These are phyloP conservation scores for Sicyos baderoa DNA, from an alignment of 306 rosid species.

Conservation along the genomic window DNA sequence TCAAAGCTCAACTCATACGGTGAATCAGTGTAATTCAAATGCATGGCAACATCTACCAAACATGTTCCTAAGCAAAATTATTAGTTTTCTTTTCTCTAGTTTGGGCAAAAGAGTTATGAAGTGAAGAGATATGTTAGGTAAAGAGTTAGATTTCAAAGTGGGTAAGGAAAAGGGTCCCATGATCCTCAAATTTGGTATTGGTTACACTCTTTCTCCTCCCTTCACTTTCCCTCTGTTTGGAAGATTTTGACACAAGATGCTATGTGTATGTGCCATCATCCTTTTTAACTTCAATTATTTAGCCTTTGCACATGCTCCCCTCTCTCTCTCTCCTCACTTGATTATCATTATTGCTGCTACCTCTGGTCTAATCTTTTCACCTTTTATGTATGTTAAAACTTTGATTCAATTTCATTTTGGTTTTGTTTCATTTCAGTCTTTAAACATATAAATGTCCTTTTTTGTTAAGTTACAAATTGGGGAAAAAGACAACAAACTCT, in stretches of 20 bases:
- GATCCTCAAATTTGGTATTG: constrained; percentile 19
- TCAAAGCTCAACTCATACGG: too few relatives aligned
- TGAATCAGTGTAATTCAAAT: too few relatives aligned
- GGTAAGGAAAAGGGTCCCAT: constrained; percentile 26
- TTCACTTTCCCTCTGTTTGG: constrained; percentile 13
- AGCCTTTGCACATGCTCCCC: constrained; percentile 47
- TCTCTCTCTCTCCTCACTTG: constrained; percentile 21
- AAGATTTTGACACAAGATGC: constrained; percentile 49
- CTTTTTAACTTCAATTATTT: constrained; percentile 49
- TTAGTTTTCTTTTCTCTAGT: too few relatives aligned
- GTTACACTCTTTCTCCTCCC: constrained; percentile 27
- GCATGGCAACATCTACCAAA: too few relatives aligned
- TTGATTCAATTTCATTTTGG: too few relatives aligned
- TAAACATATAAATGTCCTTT: too few relatives aligned
- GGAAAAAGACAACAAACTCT: too few relatives aligned
- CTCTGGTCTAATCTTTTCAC: constrained; percentile 26
- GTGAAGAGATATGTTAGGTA: constrained; percentile 23
- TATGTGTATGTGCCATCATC: constrained; percentile 23
- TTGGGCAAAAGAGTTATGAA: neutral
- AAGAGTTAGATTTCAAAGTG: constrained; percentile 28
- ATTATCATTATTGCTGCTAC: constrained; percentile 30
- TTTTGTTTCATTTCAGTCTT: too few relatives aligned
- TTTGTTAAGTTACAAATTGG: too few relatives aligned
- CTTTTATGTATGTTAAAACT: too few relatives aligned
- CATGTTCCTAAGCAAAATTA: too few relatives aligned